phyloP scores from a whole-genome alignment of 495 filamentous ascomycete genomes.

The Neurospora sp. region DNA sequence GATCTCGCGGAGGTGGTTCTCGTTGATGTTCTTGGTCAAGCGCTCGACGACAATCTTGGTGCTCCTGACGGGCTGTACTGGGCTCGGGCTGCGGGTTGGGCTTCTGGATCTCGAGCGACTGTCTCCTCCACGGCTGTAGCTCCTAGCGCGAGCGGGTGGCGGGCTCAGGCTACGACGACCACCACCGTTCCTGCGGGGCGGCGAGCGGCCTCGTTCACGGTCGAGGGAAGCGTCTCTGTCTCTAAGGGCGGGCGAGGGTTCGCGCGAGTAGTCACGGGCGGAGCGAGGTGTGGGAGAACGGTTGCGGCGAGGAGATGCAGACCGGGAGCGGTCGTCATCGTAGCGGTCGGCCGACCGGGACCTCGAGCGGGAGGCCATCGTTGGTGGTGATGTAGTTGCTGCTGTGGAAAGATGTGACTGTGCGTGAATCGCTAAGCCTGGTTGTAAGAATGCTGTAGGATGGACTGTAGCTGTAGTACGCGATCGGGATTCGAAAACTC shows the following conservation, averaged over 20 bases:
- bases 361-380: conserved; percentile 12
- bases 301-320: not conserved
- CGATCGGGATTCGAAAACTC: not conserved
- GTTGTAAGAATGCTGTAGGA: not conserved
- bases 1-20: conserved; percentile 79
- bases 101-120: conserved; percentile 23
- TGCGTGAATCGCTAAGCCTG: not conserved
- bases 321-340: conserved; percentile 4
- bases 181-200: conserved; percentile 22
- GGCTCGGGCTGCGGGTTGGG: conserved; percentile 20
- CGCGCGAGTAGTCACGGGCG: conserved; percentile 5
- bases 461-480: not conserved
- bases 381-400: not conserved
- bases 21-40: conserved; percentile 89
- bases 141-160: conserved; percentile 13
- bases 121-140: conserved; percentile 18
- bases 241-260: conserved; percentile 9
- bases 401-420: not conserved
- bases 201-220: conserved; percentile 12
- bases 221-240: conserved; percentile 1
- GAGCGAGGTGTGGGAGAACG: conserved; percentile 10
- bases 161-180: conserved; percentile 6
- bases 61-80: conserved; percentile 8
- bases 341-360: conserved; percentile 3
- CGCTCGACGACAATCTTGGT: conserved; percentile 85